A percentile compares a stretch with the other conserved stretches of the same genome.
These are phyloP conservation scores for Aspergillus awamori DNA, from an alignment of 2,329 filamentous ascomycete species.

Conservation along the genomic window DNA sequence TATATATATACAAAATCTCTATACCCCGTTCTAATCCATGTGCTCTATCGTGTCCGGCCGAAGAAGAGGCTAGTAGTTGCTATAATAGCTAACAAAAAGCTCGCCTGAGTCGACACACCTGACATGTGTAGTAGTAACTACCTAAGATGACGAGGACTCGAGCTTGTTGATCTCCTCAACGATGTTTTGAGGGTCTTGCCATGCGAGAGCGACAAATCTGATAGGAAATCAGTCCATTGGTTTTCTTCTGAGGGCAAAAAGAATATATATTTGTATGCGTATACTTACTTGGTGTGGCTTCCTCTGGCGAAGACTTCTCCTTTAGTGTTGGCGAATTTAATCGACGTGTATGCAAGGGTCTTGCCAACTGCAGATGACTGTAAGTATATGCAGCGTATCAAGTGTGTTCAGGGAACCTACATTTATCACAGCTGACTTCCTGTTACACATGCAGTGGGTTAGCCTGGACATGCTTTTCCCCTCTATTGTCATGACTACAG, in stretches of 20 bases:
- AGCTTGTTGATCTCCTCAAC: constrained; percentile 53
- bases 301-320: constrained; percentile 65
- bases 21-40: neutral
- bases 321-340: constrained; percentile 62
- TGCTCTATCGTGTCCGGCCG: neutral
- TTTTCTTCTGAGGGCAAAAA: neutral
- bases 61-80: neutral
- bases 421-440: constrained; percentile 68
- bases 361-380: constrained; percentile 57
- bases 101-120: constrained; percentile 18
- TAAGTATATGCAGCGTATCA: constrained; percentile 5
- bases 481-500: too few species aligned
- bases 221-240: neutral
- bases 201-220: constrained; percentile 61
- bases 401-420: constrained; percentile 41
- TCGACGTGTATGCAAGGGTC: constrained; percentile 65
- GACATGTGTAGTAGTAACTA: too few species aligned
- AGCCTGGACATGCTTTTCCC: constrained; percentile 9
- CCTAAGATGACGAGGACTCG: neutral
- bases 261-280: too few species aligned
- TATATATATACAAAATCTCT: constrained; percentile 2
- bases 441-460: constrained; percentile 24
- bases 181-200: constrained; percentile 65
- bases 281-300: constrained; percentile 65
- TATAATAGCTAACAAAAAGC: neutral